These are phyloP conservation scores for Tolypocladium ophioglossoides DNA, from an alignment of 2,329 filamentous ascomycete species.

Conservation along the genomic window DNA sequence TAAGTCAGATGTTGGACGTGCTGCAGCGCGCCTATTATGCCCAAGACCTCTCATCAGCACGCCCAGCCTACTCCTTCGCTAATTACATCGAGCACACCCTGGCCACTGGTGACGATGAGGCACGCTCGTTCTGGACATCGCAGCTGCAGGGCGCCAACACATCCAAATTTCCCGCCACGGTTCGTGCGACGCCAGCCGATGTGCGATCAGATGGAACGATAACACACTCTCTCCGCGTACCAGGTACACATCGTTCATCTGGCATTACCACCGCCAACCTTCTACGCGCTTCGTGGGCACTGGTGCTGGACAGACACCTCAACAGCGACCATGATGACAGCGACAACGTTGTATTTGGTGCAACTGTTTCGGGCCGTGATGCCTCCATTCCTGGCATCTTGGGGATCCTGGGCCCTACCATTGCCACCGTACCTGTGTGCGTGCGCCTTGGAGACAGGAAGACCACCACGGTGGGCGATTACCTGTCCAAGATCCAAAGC, in stretches of 20 bases:
- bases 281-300: constrained; percentile 15
- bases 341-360: constrained; percentile 15
- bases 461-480: neutral
- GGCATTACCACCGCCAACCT: constrained; percentile 10
- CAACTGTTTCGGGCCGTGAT: constrained; percentile 16
- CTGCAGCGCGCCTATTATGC: constrained; percentile 2
- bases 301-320: constrained; percentile 11
- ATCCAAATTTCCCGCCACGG: neutral
- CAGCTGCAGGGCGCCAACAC: neutral
- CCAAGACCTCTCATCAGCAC: neutral
- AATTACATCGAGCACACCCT: constrained; percentile 3
- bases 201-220: constrained; percentile 1
- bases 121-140: neutral
- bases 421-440: constrained; percentile 19
- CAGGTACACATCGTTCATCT: neutral
- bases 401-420: constrained; percentile 17
- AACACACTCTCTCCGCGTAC: neutral
- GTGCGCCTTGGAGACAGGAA: constrained; percentile 5
- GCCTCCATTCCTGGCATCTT: constrained; percentile 14
- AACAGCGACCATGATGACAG: constrained; percentile 1
- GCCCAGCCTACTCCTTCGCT: neutral
- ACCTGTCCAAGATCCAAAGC: constrained; percentile 6
- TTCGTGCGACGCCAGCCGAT: neutral
- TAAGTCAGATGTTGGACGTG: neutral
- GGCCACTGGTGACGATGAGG: neutral